A percentile compares a stretch with the other conserved stretches of the same genome.
Conservation (phyloP, 169 alveolate species). For the Amoebophrya sp. region DNA sequence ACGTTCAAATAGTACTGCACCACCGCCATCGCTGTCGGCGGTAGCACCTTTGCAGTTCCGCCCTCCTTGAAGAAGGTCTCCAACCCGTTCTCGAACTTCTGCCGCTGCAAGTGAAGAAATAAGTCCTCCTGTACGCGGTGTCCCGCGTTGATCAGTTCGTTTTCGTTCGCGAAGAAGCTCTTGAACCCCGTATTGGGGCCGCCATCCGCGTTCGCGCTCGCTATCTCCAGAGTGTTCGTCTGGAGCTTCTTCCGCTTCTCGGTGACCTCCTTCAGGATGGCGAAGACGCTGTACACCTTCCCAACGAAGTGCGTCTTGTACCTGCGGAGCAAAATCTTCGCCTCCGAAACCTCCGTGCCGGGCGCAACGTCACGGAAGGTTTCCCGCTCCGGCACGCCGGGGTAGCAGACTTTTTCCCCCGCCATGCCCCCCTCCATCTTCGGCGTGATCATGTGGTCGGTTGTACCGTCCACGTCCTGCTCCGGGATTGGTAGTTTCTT, state of each 20-base stretch:
- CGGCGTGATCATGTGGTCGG: not conserved
- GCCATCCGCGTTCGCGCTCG: not conserved
- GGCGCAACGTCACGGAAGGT: not conserved
- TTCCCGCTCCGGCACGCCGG: not conserved
- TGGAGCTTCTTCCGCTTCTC: not conserved
- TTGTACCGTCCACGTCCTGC: not conserved
- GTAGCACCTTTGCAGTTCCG: not conserved
- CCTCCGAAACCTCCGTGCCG: too few species aligned
- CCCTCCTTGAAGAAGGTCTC: not conserved
- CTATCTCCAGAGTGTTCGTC: not conserved
- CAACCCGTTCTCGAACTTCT: not conserved
- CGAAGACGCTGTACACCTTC: not conserved
- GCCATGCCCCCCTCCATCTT: not conserved
- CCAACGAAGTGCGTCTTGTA: not conserved
- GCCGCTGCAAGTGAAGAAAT: not conserved
- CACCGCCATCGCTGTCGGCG: not conserved
- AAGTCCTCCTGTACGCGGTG: not conserved
- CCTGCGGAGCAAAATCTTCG: not conserved
- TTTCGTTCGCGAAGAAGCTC: not conserved
- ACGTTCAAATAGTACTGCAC: not conserved
- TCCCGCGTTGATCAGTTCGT: not conserved
- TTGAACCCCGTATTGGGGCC: not conserved
- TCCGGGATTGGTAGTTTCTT: not conserved
- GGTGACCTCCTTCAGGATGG: not conserved
- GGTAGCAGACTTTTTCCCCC: not conserved